A percentile compares a stretch with the other conserved stretches of the same genome.
phyloP scores from a whole-genome alignment of 2,329 filamentous ascomycete genomes.

The Chrysoporthe deuterocubensis region DNA sequence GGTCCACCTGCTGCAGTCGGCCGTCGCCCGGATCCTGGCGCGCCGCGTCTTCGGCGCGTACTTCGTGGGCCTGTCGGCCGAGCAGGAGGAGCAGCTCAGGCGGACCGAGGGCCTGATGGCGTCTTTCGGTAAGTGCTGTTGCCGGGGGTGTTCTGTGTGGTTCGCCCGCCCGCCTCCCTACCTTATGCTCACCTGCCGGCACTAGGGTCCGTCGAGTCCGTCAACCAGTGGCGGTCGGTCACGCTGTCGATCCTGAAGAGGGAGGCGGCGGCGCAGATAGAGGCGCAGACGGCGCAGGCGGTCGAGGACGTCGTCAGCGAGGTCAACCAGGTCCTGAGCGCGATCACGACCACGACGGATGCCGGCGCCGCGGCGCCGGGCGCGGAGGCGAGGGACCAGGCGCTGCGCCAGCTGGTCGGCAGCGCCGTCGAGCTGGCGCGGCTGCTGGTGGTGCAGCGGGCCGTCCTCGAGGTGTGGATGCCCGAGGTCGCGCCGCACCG shows the following conservation, averaged over 20 bases:
- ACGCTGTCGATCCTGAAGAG: conserved; percentile 64
- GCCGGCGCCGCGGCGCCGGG: conserved; percentile 36
- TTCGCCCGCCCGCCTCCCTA: too few relatives aligned
- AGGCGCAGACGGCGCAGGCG: conserved; percentile 48
- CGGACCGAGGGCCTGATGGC: conserved; percentile 52
- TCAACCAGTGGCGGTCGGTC: conserved; percentile 70
- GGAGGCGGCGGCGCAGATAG: conserved; percentile 52
- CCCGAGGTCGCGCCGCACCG: conserved; percentile 58
- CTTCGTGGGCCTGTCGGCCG: conserved; percentile 63
- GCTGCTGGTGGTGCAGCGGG: conserved; percentile 61
- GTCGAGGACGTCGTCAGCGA: conserved; percentile 49
- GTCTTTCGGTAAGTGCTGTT: conserved; percentile 43
- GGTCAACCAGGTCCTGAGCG: conserved; percentile 54
- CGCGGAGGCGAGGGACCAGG: conserved; percentile 53
- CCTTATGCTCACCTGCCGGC: too few relatives aligned
- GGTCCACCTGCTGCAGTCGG: conserved; percentile 65
- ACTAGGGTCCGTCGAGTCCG: conserved; percentile 51
- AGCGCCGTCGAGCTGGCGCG: conserved; percentile 61
- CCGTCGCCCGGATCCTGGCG: conserved; percentile 63
- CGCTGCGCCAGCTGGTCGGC: conserved; percentile 56
- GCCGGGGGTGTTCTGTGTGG: not conserved
- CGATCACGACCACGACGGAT: conserved; percentile 55
- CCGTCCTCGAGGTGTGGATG: conserved; percentile 60
- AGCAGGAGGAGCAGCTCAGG: conserved; percentile 56
- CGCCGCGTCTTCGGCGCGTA: conserved; percentile 65